Evolutionary conservation across 129 eudicot genomes (phyloP).

Genomic region (Kitagawia praeruptora): DNA sequence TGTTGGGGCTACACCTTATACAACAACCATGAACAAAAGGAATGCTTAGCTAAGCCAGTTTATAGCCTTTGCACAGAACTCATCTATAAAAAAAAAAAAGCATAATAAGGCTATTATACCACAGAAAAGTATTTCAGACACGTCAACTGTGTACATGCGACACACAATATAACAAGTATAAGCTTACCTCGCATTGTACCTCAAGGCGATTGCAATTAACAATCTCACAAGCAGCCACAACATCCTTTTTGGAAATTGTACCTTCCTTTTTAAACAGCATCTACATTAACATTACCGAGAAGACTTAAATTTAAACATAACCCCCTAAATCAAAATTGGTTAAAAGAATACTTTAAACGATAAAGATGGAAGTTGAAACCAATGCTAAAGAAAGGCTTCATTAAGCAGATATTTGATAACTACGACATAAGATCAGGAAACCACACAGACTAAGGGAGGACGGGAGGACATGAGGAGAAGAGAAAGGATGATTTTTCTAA

Average conservation of each 20-base stretch:
- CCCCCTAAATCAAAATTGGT: too few relatives aligned
- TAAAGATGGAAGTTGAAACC: too few relatives aligned
- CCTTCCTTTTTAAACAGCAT: too few relatives aligned
- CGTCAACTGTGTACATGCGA: neutral
- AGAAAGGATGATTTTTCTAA: neutral
- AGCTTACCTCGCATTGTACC: slow-evolving; percentile 94
- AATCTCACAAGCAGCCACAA: slow-evolving; percentile 98
- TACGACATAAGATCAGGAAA: neutral
- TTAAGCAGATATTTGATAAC: neutral
- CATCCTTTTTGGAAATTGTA: slow-evolving; percentile 63
- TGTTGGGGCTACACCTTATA: slow-evolving; percentile 86
- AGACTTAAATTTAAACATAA: too few relatives aligned
- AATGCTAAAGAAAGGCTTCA: neutral
- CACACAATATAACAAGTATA: neutral
- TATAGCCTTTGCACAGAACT: neutral
- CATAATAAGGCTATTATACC: neutral
- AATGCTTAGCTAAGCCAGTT: slow-evolving; percentile 2
- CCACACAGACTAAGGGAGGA: neutral
- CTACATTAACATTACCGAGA: too few relatives aligned
- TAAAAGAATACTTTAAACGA: too few relatives aligned
- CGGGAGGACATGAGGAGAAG: too few relatives aligned
- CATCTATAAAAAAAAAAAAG: neutral
- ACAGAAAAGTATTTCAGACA: neutral
- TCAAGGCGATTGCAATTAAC: slow-evolving; percentile 79
- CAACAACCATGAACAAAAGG: slow-evolving; percentile 12